These are phyloP conservation scores for Lactarius hatsudake DNA, from an alignment of 768 basidiomycete genomes.

Conservation along the genomic window DNA sequence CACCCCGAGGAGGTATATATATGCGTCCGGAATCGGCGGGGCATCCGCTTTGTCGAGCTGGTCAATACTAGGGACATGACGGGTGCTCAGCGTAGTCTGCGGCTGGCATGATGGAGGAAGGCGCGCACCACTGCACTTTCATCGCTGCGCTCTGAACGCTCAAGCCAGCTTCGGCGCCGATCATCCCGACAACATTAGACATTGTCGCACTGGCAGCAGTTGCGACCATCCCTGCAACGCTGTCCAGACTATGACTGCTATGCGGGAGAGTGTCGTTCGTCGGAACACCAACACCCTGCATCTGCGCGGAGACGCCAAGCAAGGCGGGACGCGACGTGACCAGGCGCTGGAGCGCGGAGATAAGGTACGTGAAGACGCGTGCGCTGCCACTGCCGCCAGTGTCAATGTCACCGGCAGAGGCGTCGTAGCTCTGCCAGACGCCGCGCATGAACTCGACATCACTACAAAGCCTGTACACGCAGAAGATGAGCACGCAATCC, in stretches of 20 bases:
- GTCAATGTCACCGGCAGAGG: constrained; percentile 43
- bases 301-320: constrained; percentile 75
- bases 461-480: constrained; percentile 17
- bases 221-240: constrained; percentile 80
- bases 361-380: constrained; percentile 71
- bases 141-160: constrained; percentile 73
- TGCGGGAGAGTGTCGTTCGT: constrained; percentile 37
- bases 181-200: constrained; percentile 84
- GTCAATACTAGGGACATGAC: constrained; percentile 65
- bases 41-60: constrained; percentile 97
- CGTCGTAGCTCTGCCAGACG: constrained; percentile 26
- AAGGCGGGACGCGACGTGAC: constrained; percentile 86
- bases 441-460: constrained; percentile 26
- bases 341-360: constrained; percentile 81
- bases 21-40: constrained; percentile 89
- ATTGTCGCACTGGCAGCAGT: constrained; percentile 81
- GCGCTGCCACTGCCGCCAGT: constrained; percentile 58
- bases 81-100: background rate
- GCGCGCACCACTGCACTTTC: constrained; percentile 88
- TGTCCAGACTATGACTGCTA: constrained; percentile 60
- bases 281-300: constrained; percentile 73
- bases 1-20: constrained; percentile 87
- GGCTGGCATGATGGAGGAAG: background rate
- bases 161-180: constrained; percentile 64
- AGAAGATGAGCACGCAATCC: background rate